Base-by-base conservation (phyloP, 108 stramenopile genomes). In the Phaeodactylum tricornutum region DNA sequence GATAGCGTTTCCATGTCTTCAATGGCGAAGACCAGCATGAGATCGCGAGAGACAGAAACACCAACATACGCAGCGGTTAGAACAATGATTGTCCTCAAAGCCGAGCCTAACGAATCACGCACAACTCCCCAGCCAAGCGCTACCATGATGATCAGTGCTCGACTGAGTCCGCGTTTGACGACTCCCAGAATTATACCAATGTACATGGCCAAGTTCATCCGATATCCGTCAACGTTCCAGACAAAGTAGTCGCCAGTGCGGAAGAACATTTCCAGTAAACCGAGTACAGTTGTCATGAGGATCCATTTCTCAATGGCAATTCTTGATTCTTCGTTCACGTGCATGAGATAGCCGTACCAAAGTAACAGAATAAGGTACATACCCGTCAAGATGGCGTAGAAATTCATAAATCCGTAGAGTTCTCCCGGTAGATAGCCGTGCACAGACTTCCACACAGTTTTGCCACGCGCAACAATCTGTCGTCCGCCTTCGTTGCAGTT, bases 401-500 rank as follows among this genome's bases (percentile, higher is more conserved):
- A 91, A 54, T 86, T 79, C 88, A 85, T 81, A 23, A 83, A 68
- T 12, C 79, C 88, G 53, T 77, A 91, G 15, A 86, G 42, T 53
- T 86, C 73, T 14, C 88, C 88, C 4, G 88, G 88, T n/a, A 91
- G 61, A 23, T 81, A 91, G 43, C 88, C 88, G 58, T 79, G 77
- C 23, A 41, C 53, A 24, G 81, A 84, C 42, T 66, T 77, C 76
- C 75, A 86, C 4, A 66, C 49, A 27, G 81, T 81, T 25, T 69
- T 32, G 12, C 88, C 88, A 28, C 69, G 47, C 3, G 86, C 71
- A 14, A 66, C 55, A 11, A 86, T 46, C 41, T 60, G 45, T 31
- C 88, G 45, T 29, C 88, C 88, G 15, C 59, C 62, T 32, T 75
- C 77, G 36, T 90, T 78, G 63, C 88, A 90, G 52, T 86, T 90